Evolutionary conservation across 225 moss, liverwort and hornwort genomes (phyloP).

Genomic region (Asterella californica): DNA sequence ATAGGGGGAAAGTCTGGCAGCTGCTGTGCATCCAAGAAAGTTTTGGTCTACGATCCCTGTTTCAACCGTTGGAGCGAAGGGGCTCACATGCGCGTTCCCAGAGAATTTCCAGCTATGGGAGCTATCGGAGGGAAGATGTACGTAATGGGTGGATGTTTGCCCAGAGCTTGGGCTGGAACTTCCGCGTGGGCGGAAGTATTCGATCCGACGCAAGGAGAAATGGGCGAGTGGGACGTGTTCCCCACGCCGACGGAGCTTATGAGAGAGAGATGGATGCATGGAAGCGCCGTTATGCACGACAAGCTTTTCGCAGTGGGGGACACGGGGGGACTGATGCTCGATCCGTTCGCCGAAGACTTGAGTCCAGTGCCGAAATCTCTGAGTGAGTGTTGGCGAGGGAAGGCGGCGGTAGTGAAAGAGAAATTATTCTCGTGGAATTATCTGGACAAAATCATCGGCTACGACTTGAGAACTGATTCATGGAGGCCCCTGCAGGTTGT

Average conservation of each 20-base stretch:
- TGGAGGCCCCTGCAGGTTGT: conserved; percentile 31
- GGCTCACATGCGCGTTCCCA: conserved; percentile 33
- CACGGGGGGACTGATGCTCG: conserved; percentile 34
- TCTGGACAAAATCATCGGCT: conserved; percentile 31
- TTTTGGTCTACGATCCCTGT: conserved; percentile 34
- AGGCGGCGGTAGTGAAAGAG: conserved; percentile 33
- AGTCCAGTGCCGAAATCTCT: conserved; percentile 27
- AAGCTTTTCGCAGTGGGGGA: conserved; percentile 35
- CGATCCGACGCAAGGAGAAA: conserved; percentile 25
- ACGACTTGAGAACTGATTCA: conserved; percentile 26
- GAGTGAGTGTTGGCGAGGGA: conserved; percentile 33
- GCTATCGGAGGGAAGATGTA: conserved; percentile 40
- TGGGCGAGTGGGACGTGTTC: conserved; percentile 30
- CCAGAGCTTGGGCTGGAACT: conserved; percentile 30
- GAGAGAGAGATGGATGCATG: conserved; percentile 44
- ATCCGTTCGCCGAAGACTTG: conserved; percentile 30
- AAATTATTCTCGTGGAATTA: conserved; percentile 36
- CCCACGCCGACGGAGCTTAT: conserved; percentile 29
- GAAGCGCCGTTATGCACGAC: conserved; percentile 35
- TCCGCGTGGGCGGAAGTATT: conserved; percentile 39
- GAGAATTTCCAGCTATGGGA: conserved; percentile 38
- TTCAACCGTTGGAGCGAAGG: conserved; percentile 30
- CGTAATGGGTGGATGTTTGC: conserved; percentile 36
- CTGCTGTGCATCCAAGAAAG: conserved; percentile 31
- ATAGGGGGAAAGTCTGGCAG: conserved; percentile 29